phyloP scores from a whole-genome alignment of 2,329 filamentous ascomycete species.

The Elsinoe necatrix region DNA sequence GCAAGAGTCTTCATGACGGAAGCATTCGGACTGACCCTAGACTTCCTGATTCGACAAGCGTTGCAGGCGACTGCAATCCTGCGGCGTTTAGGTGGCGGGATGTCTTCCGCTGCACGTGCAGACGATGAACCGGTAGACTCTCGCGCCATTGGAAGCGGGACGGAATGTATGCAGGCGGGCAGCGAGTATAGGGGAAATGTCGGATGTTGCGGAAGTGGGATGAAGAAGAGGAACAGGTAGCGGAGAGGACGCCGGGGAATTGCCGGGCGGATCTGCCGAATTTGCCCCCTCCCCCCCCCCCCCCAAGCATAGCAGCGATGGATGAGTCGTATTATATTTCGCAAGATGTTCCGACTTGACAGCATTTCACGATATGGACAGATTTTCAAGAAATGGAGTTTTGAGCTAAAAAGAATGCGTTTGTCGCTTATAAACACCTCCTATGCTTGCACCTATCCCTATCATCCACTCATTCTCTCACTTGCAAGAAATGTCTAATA shows the following conservation, averaged over 20 bases:
- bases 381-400: too few relatives aligned
- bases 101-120: background rate
- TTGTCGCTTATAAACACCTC: background rate
- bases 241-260: background rate
- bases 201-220: background rate
- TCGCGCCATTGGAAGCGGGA: background rate
- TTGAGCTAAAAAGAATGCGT: too few relatives aligned
- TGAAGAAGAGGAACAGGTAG: background rate
- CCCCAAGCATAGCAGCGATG: background rate
- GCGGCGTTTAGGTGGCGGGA: conserved; percentile 11
- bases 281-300: too few relatives aligned
- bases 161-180: background rate
- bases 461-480: background rate
- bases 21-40: conserved; percentile 27
- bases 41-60: conserved; percentile 27
- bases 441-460: background rate
- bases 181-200: background rate
- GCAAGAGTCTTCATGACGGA: too few relatives aligned
- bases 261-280: background rate
- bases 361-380: too few relatives aligned
- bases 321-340: too few relatives aligned
- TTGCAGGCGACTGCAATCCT: conserved; percentile 18
- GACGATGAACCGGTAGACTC: background rate
- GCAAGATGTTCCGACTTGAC: too few relatives aligned
- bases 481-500: background rate